Evolutionary conservation across 768 basidiomycete genomes (phyloP).

Genomic region (Daedaleopsis nitida): DNA sequence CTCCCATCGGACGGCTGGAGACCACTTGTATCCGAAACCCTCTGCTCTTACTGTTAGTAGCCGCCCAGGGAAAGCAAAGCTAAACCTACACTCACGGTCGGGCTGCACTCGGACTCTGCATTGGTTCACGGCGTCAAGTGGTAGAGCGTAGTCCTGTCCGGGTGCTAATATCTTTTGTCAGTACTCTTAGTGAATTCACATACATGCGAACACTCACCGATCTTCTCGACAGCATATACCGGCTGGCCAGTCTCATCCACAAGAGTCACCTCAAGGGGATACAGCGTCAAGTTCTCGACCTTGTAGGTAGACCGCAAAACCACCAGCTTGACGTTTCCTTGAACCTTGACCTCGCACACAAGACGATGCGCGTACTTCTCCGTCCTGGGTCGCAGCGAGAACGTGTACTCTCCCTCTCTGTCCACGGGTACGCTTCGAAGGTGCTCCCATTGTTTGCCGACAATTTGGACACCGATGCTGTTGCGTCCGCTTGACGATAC

Average conservation of each 20-base stretch:
- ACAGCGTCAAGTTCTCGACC: conserved; percentile 87
- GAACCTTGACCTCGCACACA: conserved; percentile 85
- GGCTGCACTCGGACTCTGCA: conserved; percentile 86
- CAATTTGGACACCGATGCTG: conserved; percentile 80
- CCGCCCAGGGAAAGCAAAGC: background rate
- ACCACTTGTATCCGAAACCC: conserved; percentile 97
- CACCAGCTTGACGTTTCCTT: conserved; percentile 92
- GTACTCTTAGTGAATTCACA: background rate
- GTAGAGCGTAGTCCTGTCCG: conserved; percentile 84
- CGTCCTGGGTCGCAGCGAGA: conserved; percentile 78
- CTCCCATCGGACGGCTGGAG: conserved; percentile 83
- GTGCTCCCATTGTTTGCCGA: conserved; percentile 88
- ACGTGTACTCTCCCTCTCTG: conserved; percentile 88
- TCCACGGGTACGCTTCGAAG: conserved; percentile 89
- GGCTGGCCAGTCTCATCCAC: conserved; percentile 86
- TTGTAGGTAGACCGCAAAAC: conserved; percentile 92
- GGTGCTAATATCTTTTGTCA: conserved; percentile 52
- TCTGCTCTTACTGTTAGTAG: conserved; percentile 47
- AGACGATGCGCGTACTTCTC: conserved; percentile 79
- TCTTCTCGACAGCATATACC: conserved; percentile 78
- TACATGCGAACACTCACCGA: conserved; percentile 48
- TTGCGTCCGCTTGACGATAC: conserved; percentile 66
- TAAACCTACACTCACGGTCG: conserved; percentile 65
- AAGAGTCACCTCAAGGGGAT: conserved; percentile 89
- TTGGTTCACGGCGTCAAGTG: conserved; percentile 85